Base-by-base conservation (phyloP, 345 rosid genomes). In the Mercurialis annua region DNA sequence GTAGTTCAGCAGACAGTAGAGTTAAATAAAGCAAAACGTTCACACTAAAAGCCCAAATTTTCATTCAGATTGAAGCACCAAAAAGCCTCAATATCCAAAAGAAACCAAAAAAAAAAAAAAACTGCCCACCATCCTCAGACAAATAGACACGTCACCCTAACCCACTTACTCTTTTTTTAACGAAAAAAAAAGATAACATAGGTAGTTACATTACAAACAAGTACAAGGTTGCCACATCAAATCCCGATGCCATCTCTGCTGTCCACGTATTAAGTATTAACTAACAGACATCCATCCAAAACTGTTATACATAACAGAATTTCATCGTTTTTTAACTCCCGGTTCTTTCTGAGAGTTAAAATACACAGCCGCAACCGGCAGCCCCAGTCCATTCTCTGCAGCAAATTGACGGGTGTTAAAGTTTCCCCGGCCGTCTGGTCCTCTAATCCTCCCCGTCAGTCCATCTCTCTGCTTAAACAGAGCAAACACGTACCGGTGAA, bases 351-450 rank as follows among this genome's bases (percentile, higher is more conserved):
- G 81, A 0, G 81, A 70, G 43, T 76, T 77, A 26, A 77, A 77
- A 33, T 73, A 80, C 29, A 67, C 66, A 9, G 77, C 83, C 10
- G 77, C 78, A 31, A 73, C 81, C 0, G 85, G 85, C n/a, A 63
- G 76, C 10, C 80, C 77, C 16, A 78, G 72, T 24, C 74, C 73
- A 59, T 70, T 49, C 9, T 73, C 74, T 10, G 74, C 77, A 18
- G 78, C 82, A 20, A 78, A 78, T 23, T 62, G 77, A 43, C 82
- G 80, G 23, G 82, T 76, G 66, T 68, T 78, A 72, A 81, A 81
- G 42, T 73, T 70, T 66, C 47, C 67, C 14, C 82, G 78, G 5
- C 15, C 70, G 2, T 73, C 68, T 7, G 82, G 74, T 3, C 64
- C 49, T 47, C 36, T 51, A 48, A 23, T 56, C 44, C 68, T 57